Percentiles rank a stretch among this genome's conserved stretches.
Evolutionary conservation across 2,329 filamentous ascomycete species (phyloP).

Genomic region (Aspergillus novofumigatus): DNA sequence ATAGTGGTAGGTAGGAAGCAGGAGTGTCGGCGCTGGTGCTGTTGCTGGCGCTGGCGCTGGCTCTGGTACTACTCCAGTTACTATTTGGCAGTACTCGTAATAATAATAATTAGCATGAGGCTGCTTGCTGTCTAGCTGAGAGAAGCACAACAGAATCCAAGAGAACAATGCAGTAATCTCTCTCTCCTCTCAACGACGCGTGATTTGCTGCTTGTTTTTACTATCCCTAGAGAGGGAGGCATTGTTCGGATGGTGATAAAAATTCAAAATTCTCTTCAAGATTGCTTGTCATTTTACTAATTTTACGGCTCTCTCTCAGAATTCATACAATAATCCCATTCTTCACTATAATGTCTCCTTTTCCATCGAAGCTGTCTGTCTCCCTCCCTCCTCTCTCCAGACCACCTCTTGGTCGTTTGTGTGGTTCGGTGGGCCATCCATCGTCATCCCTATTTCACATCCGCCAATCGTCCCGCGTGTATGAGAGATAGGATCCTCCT

Average conservation of each 20-base stretch:
- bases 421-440: conserved; percentile 38
- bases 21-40: neutral
- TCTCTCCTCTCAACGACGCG: neutral
- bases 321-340: neutral
- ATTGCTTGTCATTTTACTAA: neutral
- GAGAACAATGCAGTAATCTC: neutral
- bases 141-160: neutral
- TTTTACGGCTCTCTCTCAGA: neutral
- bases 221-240: neutral
- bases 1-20: neutral
- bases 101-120: neutral
- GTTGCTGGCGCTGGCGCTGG: neutral
- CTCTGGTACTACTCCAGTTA: neutral
- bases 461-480: conserved; percentile 29
- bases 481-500: conserved; percentile 4
- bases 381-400: neutral
- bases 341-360: neutral
- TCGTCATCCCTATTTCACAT: conserved; percentile 35
- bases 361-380: neutral
- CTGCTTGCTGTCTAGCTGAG: conserved; percentile 1
- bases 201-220: neutral
- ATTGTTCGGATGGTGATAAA: neutral
- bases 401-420: conserved; percentile 23
- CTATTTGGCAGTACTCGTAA: neutral
- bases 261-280: neutral